A percentile compares a stretch with the other conserved stretches of the same genome.
These are phyloP conservation scores for Citrus sp. DNA, from an alignment of 345 rosid genomes.

Conservation along the genomic window DNA sequence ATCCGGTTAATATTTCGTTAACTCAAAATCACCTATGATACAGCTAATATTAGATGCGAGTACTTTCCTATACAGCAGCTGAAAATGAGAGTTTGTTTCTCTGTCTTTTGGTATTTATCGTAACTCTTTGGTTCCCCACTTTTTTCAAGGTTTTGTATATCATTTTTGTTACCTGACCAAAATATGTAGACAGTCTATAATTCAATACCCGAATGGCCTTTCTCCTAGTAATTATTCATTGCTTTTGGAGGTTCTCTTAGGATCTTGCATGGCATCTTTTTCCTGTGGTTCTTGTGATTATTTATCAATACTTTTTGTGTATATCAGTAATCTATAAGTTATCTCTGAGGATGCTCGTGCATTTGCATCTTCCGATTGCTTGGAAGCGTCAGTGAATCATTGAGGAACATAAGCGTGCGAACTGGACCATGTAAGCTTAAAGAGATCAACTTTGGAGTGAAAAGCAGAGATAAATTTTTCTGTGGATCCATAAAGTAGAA, in stretches of 20 bases:
- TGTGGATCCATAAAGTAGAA: conserved; percentile 7
- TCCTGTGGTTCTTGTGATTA: background rate
- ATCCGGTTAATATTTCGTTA: background rate
- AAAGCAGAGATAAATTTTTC: background rate
- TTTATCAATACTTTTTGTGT: background rate
- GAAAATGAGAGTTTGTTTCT: conserved; percentile 10
- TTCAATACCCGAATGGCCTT: background rate
- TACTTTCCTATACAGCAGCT: background rate
- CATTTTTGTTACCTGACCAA: conserved; percentile 13
- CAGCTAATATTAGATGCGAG: background rate
- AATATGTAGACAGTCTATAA: background rate
- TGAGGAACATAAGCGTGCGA: background rate
- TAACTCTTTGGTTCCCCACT: background rate
- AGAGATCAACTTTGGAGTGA: background rate
- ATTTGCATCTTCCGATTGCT: background rate
- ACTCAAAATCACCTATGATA: background rate
- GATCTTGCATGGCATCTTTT: background rate
- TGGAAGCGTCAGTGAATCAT: background rate
- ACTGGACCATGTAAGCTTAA: background rate
- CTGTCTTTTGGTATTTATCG: conserved; percentile 2
- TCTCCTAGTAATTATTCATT: background rate
- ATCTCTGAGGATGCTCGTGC: background rate
- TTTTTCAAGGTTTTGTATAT: conserved; percentile 12
- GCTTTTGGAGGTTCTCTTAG: background rate
- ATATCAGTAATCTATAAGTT: background rate